Base-by-base conservation (phyloP, 208 protist genomes). In the Balamuthia mandrillaris region DNA sequence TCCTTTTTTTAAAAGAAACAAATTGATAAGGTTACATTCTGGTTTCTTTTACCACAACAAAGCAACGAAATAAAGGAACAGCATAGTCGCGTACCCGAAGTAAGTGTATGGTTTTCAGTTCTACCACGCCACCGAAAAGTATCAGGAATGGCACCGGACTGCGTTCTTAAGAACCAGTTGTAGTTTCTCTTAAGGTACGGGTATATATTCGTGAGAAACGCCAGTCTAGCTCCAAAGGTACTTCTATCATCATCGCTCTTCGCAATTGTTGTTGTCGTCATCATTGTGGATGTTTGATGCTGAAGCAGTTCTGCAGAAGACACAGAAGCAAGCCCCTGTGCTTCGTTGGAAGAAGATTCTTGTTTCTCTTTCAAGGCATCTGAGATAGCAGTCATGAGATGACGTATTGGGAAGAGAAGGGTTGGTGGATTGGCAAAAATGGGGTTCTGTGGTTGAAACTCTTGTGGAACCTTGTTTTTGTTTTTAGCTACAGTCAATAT, bases 381-480 rank as follows among this genome's bases (percentile, higher is more conserved):
- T 35, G 31, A 47, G 42, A 56, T 75, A 27, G 54, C 35, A 14
- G 58, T 31, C 2, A 88, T 52, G 7, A 87, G 31, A n/a, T 41
- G 56, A 27, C 72, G 60, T 14, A 94, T 42, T 12, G 66, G 33
- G 0, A 96, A 70, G 6, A 95, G 58, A 0, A 95, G 47, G 2
- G 90, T 93, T 16, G 94, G 94, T 41, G 94, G 94, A 85, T 96
- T 96, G 18, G 93, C 94, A 58, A 88, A 10, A 7, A 37, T 60
- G 7, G 47, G 44, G n/a, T 70, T 5, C 85, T 96, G 94, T 1
- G 75, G 41, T 29, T 90, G 51, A 81, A 95, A 96, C 79, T 96
- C 88, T n/a, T 27, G 0, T 14, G 93, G 93, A 44, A 95, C 92
- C n/a, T 79, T 41, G n/a, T 4, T 45, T 5, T 31, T 4, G 18